Evolutionary conservation across 805 yeast genomes (phyloP), one percentile per base, ranked within the genome.

Genomic region (Blastobotrys americana): DNA sequence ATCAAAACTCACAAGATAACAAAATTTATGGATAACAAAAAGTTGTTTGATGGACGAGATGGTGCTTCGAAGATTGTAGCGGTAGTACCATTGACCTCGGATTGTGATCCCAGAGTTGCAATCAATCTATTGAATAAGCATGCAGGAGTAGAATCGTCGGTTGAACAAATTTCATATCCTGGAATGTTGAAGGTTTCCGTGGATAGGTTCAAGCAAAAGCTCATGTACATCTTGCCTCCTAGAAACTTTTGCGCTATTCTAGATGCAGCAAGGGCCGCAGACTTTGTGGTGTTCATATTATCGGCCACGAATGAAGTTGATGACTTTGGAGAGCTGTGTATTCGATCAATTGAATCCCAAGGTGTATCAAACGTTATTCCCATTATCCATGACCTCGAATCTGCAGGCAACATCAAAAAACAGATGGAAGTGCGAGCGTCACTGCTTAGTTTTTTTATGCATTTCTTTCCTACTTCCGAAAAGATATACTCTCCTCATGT

Each of bases 221-320:
- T 93, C 48, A 84, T 85, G 59, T 65, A 76, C 46, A 70, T 89
- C 42, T 74, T 87, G 2, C 95, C 95, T 1, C 74, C 74, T 68
- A 59, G 67, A 42, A 76, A 83, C 58, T 73, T 88, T 42, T 62
- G 85, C 31, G 69, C 83, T 16, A 72, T 93, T 25, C 61, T 93
- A 46, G 97, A 93, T 65, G 83, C 94, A 27, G 86, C 94, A 16
- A 85, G 85, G 58, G 77, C 85, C 4, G 81, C 97, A 0, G 98
- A 93, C 68, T 87, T 78, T 59, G 93, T 88, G 2, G 68, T 94
- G 1, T 84, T 93, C 62, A 94, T 89, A n/a, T 68, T 93, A 35
- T 86, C 96, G 46, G 95, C 96, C 5, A 69, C 76, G 16, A 76
- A 79, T 40, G 97, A 93, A 66, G 90, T 90, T 43, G 88, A 82